Conservation (phyloP, 1,139 yeast species). For the Debaryomyces subglobosus region DNA sequence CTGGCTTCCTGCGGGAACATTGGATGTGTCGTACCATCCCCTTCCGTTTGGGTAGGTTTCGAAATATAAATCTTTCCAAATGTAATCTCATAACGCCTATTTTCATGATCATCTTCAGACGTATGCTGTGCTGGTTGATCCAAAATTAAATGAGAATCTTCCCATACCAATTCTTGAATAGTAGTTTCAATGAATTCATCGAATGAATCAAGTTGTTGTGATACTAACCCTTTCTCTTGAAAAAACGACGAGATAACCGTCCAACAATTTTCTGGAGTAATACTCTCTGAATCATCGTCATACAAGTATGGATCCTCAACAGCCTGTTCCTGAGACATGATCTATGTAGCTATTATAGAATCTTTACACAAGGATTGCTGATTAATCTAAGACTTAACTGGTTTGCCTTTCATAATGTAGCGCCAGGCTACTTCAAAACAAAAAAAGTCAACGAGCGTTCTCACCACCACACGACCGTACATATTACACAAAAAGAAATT, state of each 20-base stretch:
- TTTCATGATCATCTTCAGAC: conserved; percentile 84
- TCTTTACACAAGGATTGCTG: conserved; percentile 5
- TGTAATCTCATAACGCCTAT: conserved; percentile 89
- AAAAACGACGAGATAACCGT: conserved; percentile 95
- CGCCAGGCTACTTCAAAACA: conserved; percentile 8
- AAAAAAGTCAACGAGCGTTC: conserved; percentile 11
- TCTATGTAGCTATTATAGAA: conserved; percentile 5
- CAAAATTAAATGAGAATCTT: conserved; percentile 88
- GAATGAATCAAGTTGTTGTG: conserved; percentile 97
- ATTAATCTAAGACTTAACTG: conserved; percentile 5
- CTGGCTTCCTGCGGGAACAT: conserved; percentile 99
- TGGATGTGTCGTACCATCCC: conserved; percentile 98
- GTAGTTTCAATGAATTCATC: conserved; percentile 97
- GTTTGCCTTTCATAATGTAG: conserved; percentile 10
- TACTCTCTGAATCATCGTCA: conserved; percentile 68
- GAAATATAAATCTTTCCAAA: conserved; percentile 97
- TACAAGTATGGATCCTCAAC: conserved; percentile 65
- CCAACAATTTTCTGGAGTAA: conserved; percentile 99
- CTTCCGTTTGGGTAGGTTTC: conserved; percentile 97
- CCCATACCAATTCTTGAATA: conserved; percentile 95
- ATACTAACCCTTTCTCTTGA: conserved; percentile 94
- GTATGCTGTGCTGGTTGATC: conserved; percentile 99
- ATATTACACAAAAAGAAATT: conserved; percentile 18
- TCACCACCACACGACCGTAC: conserved; percentile 6
- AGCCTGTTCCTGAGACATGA: conserved; percentile 22